These are phyloP conservation scores for Phaeodactylum tricornutum DNA, from an alignment of 108 stramenopile species.

Conservation along the genomic window DNA sequence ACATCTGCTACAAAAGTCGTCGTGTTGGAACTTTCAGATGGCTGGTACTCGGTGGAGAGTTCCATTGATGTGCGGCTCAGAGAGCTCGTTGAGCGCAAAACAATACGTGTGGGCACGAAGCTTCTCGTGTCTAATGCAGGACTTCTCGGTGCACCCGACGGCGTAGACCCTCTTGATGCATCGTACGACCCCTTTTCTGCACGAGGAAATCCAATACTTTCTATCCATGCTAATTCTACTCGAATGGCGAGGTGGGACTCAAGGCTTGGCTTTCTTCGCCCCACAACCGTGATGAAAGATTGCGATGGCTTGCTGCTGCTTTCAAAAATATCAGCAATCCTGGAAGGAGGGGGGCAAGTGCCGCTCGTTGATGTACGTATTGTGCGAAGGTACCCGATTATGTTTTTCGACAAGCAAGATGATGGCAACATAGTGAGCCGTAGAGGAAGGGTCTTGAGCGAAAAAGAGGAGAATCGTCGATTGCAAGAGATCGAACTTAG, in stretches of 20 bases:
- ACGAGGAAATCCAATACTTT: constrained; percentile 21
- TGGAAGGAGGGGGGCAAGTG: constrained; percentile 52
- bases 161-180: constrained; percentile 74
- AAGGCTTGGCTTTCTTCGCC: constrained; percentile 59
- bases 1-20: too few species aligned
- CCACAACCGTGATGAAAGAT: not conserved
- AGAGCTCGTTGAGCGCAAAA: constrained; percentile 21
- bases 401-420: constrained; percentile 43
- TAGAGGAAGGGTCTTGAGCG: too few species aligned
- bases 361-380: constrained; percentile 53
- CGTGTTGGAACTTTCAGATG: constrained; percentile 64
- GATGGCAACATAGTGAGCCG: too few species aligned
- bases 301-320: not conserved
- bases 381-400: constrained; percentile 50
- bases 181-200: constrained; percentile 21
- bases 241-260: constrained; percentile 73
- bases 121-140: constrained; percentile 49
- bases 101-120: constrained; percentile 66
- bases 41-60: constrained; percentile 72
- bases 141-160: constrained; percentile 59
- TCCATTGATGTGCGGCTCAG: constrained; percentile 33
- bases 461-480: too few species aligned
- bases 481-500: too few species aligned
- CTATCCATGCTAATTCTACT: constrained; percentile 53
- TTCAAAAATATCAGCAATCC: constrained; percentile 39